Conservation (phyloP, 2,329 filamentous ascomycete species). For the Hypomyces perniciosus region DNA sequence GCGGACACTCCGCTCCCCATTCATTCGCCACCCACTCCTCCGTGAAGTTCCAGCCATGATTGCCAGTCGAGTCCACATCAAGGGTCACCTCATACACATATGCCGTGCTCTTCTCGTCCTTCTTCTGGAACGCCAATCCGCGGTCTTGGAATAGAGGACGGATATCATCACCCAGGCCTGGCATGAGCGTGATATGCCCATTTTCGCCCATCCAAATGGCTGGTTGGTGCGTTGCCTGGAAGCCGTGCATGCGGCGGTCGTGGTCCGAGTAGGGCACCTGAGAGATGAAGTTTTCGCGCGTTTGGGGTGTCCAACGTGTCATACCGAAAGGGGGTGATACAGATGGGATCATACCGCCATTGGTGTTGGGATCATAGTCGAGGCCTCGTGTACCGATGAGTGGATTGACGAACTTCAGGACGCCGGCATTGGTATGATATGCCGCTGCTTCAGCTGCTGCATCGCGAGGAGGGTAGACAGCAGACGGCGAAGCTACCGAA, state of each 20-base stretch:
- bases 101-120: conserved; percentile 36
- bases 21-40: conserved; percentile 26
- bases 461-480: not conserved
- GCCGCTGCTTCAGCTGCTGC: not conserved
- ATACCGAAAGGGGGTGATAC: conserved; percentile 39
- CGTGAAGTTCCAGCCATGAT: conserved; percentile 31
- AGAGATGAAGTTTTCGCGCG: conserved; percentile 42
- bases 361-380: conserved; percentile 24
- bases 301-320: conserved; percentile 46
- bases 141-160: conserved; percentile 33
- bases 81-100: conserved; percentile 42
- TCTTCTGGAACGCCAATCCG: conserved; percentile 35
- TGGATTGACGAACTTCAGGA: conserved; percentile 28
- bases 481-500: not conserved
- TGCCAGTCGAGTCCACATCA: conserved; percentile 29
- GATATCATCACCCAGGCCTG: conserved; percentile 29
- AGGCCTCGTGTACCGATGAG: conserved; percentile 28
- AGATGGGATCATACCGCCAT: conserved; percentile 32
- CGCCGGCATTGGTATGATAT: conserved; percentile 26
- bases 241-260: conserved; percentile 39
- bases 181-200: conserved; percentile 38
- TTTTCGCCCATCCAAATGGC: conserved; percentile 49
- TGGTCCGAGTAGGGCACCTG: conserved; percentile 41
- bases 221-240: conserved; percentile 45
- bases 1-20: conserved; percentile 34